Percentiles rank a stretch among this genome's conserved stretches.
Conservation (phyloP, 257 asterid genomes). For the Echium plantagineum region DNA sequence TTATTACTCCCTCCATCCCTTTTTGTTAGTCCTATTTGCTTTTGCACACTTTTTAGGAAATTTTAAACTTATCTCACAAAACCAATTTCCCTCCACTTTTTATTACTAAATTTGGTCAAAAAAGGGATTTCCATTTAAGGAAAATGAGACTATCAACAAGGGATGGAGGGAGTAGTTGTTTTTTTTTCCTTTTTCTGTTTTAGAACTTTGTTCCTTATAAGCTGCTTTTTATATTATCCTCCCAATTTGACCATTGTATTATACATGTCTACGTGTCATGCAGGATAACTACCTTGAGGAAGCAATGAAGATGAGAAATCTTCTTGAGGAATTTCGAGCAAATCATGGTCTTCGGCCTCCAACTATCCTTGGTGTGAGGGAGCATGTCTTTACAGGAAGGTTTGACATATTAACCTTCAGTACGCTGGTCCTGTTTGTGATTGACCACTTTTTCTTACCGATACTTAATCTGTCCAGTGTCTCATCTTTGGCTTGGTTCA, state of each 20-base stretch:
- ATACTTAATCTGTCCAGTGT: conserved; percentile 53
- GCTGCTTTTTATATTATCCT: not conserved
- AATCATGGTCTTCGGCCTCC: conserved; percentile 95
- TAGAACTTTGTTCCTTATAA: conserved; percentile 1
- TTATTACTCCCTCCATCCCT: no score
- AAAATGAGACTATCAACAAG: no score
- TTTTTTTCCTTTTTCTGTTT: not conserved
- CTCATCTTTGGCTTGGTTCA: conserved; percentile 96
- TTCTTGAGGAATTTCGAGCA: conserved; percentile 83
- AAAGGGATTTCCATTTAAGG: no score
- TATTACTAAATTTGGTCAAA: no score
- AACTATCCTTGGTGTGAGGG: conserved; percentile 95
- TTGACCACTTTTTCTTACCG: not conserved
- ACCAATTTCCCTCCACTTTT: no score
- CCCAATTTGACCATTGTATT: not conserved
- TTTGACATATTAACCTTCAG: conserved; percentile 14
- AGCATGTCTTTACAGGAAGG: conserved; percentile 99
- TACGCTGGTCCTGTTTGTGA: not conserved
- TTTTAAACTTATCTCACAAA: no score
- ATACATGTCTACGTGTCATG: conserved; percentile 7
- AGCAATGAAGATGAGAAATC: conserved; percentile 96
- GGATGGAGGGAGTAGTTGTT: no score
- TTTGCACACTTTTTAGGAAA: no score
- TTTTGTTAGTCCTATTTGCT: no score
- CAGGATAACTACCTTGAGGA: conserved; percentile 99